phyloP scores from a whole-genome alignment of 2,329 filamentous ascomycete genomes.

The Exutisphaerella laricina region DNA sequence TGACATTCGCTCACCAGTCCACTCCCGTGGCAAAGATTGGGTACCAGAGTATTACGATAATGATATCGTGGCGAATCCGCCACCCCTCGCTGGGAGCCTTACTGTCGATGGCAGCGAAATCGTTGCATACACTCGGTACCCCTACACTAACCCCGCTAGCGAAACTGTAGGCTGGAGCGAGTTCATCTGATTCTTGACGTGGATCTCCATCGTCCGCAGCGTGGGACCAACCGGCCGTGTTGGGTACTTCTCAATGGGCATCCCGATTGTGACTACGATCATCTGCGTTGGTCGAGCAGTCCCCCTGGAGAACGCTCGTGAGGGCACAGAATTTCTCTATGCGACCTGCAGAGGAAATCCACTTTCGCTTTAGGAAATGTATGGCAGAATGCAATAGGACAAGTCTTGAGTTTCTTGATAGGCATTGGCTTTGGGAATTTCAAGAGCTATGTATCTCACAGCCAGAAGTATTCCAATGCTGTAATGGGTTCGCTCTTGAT shows the following conservation, averaged over 20 bases:
- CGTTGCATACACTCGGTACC: constrained; percentile 44
- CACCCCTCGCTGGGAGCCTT: constrained; percentile 37
- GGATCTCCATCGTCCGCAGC: constrained; percentile 55
- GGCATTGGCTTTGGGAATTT: constrained; percentile 57
- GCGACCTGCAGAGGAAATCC: constrained; percentile 46
- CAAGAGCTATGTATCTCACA: constrained; percentile 55
- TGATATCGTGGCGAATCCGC: constrained; percentile 47
- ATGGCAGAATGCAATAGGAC: constrained; percentile 56
- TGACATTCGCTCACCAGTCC: constrained; percentile 51
- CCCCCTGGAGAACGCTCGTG: constrained; percentile 50
- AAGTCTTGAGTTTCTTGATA: constrained; percentile 57
- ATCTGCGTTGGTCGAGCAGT: constrained; percentile 51
- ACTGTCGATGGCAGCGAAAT: constrained; percentile 36
- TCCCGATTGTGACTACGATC: constrained; percentile 53
- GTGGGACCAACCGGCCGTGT: constrained; percentile 54
- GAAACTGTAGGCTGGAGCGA: constrained; percentile 55
- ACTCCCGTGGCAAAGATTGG: constrained; percentile 49
- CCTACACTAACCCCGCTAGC: constrained; percentile 44
- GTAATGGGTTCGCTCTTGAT: constrained; percentile 56
- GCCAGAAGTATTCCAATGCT: constrained; percentile 51
- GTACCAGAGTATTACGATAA: constrained; percentile 50
- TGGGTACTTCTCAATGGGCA: constrained; percentile 58
- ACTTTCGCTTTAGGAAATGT: constrained; percentile 48
- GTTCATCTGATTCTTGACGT: constrained; percentile 57
- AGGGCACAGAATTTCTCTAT: constrained; percentile 48